phyloP scores from a whole-genome alignment of 345 rosid species.

The Balakata baccata region DNA sequence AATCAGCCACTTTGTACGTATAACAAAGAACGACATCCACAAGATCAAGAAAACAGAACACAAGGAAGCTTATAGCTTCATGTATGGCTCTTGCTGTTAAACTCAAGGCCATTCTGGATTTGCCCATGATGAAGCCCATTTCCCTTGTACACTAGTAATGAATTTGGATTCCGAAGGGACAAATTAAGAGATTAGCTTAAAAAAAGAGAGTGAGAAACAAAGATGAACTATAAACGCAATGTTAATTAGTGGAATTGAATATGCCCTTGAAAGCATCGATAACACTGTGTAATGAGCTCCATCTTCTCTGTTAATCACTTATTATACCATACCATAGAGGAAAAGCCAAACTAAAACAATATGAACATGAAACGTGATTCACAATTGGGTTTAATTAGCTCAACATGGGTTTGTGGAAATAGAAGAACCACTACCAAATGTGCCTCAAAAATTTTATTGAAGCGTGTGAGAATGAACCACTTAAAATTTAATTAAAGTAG shows the following conservation, averaged over 20 bases:
- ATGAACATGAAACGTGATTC: no score
- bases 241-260: neutral
- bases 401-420: constrained; percentile 12
- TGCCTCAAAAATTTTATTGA: neutral
- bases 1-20: constrained; percentile 67
- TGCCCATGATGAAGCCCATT: constrained; percentile 20
- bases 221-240: neutral
- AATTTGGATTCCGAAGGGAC: neutral
- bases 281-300: neutral
- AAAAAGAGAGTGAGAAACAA: constrained; percentile 1
- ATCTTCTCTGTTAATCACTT: constrained; percentile 1
- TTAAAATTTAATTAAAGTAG: neutral
- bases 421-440: neutral
- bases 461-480: constrained; percentile 1
- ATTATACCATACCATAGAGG: neutral
- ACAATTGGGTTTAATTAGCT: no score
- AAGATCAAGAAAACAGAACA: constrained; percentile 75
- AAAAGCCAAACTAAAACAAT: neutral
- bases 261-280: constrained; percentile 7
- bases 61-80: constrained; percentile 58
- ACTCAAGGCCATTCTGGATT: constrained; percentile 19
- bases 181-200: no score
- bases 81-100: constrained; percentile 20
- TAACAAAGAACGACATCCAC: constrained; percentile 63
- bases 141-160: no score